These are phyloP conservation scores for Paecilomyces fulvus DNA, from an alignment of 2,329 filamentous ascomycete genomes.

Conservation along the genomic window DNA sequence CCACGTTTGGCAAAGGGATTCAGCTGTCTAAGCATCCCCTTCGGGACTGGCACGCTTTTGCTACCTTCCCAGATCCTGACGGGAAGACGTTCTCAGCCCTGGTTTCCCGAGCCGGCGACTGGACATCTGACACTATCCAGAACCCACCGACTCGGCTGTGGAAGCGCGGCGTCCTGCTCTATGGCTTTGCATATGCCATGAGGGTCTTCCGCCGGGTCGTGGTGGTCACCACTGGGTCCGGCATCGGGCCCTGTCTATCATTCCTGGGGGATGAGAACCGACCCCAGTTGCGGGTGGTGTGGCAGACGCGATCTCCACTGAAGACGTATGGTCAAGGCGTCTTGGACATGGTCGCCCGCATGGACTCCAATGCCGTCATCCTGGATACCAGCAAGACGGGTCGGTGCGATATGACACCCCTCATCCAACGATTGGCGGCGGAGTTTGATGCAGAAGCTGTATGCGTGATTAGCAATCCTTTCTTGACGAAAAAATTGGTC, in stretches of 20 bases:
- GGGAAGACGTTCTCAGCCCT: conserved; percentile 57
- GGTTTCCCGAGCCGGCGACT: conserved; percentile 66
- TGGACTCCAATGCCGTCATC: conserved; percentile 56
- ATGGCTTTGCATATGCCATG: conserved; percentile 59
- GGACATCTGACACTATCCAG: conserved; percentile 58
- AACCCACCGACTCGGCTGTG: conserved; percentile 55
- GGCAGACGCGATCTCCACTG: conserved; percentile 56
- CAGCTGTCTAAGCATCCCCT: conserved; percentile 57
- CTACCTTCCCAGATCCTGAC: conserved; percentile 56
- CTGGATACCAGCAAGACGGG: conserved; percentile 56
- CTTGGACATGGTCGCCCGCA: conserved; percentile 45
- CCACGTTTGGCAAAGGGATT: conserved; percentile 48
- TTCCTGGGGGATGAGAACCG: conserved; percentile 45
- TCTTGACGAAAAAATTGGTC: conserved; percentile 59
- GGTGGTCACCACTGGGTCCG: conserved; percentile 63
- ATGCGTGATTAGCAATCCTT: conserved; percentile 63
- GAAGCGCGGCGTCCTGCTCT: conserved; percentile 59
- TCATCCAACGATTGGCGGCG: conserved; percentile 44
- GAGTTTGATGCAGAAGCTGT: conserved; percentile 55
- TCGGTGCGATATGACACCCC: conserved; percentile 52
- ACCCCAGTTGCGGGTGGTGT: conserved; percentile 51
- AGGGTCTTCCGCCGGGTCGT: conserved; percentile 58
- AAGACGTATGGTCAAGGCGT: conserved; percentile 55
- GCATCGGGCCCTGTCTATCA: conserved; percentile 61
- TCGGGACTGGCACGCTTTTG: conserved; percentile 68